phyloP scores from a whole-genome alignment of 2,329 filamentous ascomycete genomes.

The Botrytis aclada region DNA sequence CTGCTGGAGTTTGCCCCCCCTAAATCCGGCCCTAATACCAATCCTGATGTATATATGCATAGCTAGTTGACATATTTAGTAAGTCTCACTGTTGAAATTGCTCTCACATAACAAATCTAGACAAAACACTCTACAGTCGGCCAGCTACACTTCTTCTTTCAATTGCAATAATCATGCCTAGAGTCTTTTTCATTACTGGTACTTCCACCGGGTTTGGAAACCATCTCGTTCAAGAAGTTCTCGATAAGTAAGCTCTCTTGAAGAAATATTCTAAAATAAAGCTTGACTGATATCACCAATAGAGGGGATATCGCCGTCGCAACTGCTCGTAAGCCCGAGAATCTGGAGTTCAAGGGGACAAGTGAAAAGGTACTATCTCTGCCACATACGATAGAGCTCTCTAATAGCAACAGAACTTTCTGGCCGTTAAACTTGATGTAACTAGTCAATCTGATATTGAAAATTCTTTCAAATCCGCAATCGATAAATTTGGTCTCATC shows the following conservation, averaged over 20 bases:
- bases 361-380: slow-evolving; percentile 31
- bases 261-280: background rate
- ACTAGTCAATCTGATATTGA: slow-evolving; percentile 45
- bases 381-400: background rate
- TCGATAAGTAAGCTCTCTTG: slow-evolving; percentile 32
- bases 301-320: slow-evolving; percentile 46
- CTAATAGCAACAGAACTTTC: slow-evolving; percentile 41
- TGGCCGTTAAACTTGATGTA: slow-evolving; percentile 52
- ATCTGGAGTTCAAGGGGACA: slow-evolving; percentile 39
- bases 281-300: background rate
- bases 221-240: slow-evolving; percentile 41
- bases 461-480: slow-evolving; percentile 40
- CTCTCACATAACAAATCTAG: background rate
- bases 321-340: slow-evolving; percentile 43
- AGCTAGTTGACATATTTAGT: too few species aligned
- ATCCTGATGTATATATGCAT: background rate
- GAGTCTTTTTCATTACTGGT: slow-evolving; percentile 49
- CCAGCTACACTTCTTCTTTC: background rate
- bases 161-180: slow-evolving; percentile 26
- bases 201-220: slow-evolving; percentile 48
- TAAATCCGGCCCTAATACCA: background rate
- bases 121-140: background rate
- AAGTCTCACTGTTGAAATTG: background rate
- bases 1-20: background rate
- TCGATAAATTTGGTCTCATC: slow-evolving; percentile 51